Evolutionary conservation across 2,329 filamentous ascomycete genomes (phyloP).

Genomic region (Aureobasidium sp.): DNA sequence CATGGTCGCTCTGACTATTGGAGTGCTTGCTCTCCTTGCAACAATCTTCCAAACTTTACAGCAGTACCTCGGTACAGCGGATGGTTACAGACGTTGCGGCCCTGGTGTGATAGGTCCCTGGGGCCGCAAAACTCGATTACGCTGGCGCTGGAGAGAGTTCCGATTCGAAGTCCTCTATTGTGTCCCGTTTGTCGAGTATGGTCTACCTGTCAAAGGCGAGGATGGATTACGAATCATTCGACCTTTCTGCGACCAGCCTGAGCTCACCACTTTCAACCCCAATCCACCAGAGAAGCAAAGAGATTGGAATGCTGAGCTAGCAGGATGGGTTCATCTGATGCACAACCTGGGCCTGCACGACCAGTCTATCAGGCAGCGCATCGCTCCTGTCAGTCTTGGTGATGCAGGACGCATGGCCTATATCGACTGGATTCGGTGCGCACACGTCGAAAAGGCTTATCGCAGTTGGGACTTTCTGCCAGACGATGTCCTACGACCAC

Average conservation of each 20-base stretch:
- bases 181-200: neutral
- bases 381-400: neutral
- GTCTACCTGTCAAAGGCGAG: neutral
- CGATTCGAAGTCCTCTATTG: slow-evolving; percentile 7
- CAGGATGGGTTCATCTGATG: slow-evolving; percentile 7
- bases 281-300: slow-evolving; percentile 1
- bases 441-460: neutral
- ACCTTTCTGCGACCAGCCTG: slow-evolving; percentile 1
- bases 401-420: neutral
- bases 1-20: neutral
- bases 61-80: slow-evolving; percentile 4
- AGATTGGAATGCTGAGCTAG: slow-evolving; percentile 7
- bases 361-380: neutral
- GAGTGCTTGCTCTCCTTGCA: neutral
- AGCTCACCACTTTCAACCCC: slow-evolving; percentile 6
- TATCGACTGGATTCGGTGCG: neutral
- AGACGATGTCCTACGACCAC: neutral
- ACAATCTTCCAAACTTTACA: neutral
- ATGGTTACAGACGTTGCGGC: slow-evolving; percentile 2
- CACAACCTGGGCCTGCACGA: slow-evolving; percentile 9
- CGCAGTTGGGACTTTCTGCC: slow-evolving; percentile 10
- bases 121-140: neutral
- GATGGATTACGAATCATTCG: neutral
- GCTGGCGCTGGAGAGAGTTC: slow-evolving; percentile 6
- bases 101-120: neutral